Conservation (phyloP, 1,284 basidiomycete species). For the Anthracocystis setariae region DNA sequence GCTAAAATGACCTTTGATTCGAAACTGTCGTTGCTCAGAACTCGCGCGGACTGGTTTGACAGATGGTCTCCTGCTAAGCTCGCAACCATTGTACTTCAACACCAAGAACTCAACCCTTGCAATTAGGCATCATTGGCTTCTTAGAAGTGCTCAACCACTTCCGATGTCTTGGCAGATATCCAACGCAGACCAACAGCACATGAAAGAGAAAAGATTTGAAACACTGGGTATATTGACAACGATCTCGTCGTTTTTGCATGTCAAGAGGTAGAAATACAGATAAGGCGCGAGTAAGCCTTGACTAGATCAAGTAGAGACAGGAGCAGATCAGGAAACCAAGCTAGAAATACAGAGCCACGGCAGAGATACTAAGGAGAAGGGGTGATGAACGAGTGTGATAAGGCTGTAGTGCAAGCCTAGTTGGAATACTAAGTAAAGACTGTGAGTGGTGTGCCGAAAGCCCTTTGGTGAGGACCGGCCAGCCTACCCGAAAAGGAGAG, state of each 20-base stretch:
- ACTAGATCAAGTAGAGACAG: conserved; percentile 20
- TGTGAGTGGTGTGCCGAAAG: conserved; percentile 36
- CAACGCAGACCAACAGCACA: conserved; percentile 1
- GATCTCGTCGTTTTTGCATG: conserved; percentile 24
- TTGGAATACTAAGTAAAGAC: conserved; percentile 19
- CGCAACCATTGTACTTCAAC: too few species aligned
- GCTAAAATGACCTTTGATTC: not conserved
- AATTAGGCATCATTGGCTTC: too few species aligned
- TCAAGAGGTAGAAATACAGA: conserved; percentile 35
- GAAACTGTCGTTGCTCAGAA: not conserved
- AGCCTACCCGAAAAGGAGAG: conserved; percentile 15
- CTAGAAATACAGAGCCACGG: conserved; percentile 14
- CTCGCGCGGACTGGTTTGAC: too few species aligned
- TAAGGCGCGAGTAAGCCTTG: not conserved
- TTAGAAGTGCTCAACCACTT: not conserved
- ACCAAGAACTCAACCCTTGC: too few species aligned
- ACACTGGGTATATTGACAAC: conserved; percentile 41
- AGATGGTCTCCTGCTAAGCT: too few species aligned
- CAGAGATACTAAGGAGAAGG: not conserved
- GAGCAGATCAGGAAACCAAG: not conserved
- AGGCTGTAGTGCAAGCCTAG: conserved; percentile 7
- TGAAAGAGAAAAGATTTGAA: conserved; percentile 2
- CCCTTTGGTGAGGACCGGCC: conserved; percentile 16
- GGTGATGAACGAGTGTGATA: conserved; percentile 17
- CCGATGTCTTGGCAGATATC: not conserved